phyloP scores from a whole-genome alignment of 2,329 filamentous ascomycete species.

The Colletotrichum kahawae region DNA sequence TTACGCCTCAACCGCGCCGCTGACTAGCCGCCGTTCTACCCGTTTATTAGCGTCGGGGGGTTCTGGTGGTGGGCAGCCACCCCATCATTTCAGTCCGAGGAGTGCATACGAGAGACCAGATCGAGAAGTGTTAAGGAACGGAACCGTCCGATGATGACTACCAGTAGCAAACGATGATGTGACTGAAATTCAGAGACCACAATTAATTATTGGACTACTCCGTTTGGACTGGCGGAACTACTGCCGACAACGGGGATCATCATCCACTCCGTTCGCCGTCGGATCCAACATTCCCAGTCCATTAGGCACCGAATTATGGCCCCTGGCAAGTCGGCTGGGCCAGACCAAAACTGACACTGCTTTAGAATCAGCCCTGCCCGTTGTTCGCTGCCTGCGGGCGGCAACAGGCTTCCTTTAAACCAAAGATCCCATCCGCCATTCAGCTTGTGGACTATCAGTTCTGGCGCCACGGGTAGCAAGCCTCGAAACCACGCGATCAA shows the following conservation, averaged over 20 bases:
- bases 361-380: not conserved
- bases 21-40: not conserved
- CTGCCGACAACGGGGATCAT: not conserved
- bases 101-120: not conserved
- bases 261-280: not conserved
- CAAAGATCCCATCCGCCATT: not conserved
- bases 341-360: not conserved
- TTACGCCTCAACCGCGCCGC: not conserved
- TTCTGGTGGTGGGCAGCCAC: not conserved
- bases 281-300: not conserved
- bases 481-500: not conserved
- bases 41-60: not conserved
- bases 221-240: not conserved
- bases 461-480: not conserved
- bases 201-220: not conserved
- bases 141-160: not conserved
- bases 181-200: not conserved
- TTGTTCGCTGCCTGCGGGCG: not conserved
- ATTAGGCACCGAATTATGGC: not conserved
- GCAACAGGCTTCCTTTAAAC: not conserved
- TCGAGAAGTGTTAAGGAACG: not conserved
- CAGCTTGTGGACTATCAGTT: not conserved
- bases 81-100: not conserved
- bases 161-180: not conserved
- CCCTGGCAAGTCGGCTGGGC: not conserved